These are phyloP conservation scores for Ceratobasidium sp. DNA, from an alignment of 1,284 basidiomycete species.

Conservation along the genomic window DNA sequence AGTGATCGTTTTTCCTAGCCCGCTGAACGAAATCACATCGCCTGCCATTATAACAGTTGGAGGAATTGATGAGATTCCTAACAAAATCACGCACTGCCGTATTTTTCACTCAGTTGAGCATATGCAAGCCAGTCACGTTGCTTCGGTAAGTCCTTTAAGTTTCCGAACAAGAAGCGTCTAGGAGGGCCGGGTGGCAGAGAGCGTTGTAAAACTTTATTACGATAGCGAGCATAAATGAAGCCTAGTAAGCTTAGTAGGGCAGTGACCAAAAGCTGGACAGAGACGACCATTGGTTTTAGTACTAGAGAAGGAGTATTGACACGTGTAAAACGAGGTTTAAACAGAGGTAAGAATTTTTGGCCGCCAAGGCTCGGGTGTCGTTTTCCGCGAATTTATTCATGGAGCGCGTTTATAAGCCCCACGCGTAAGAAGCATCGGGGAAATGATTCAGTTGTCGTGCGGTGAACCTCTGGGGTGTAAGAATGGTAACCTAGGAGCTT, in stretches of 20 bases:
- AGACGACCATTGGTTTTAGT: neutral
- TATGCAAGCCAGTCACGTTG: slow-evolving; percentile 32
- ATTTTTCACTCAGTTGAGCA: slow-evolving; percentile 14
- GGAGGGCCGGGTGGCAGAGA: slow-evolving; percentile 34
- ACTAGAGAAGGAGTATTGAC: neutral
- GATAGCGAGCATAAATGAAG: neutral
- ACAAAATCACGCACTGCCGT: neutral
- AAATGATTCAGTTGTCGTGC: neutral
- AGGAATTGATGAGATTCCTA: neutral
- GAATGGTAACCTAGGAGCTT: no score
- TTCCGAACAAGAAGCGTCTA: slow-evolving; percentile 24
- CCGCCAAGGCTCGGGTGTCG: neutral
- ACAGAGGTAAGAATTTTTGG: neutral
- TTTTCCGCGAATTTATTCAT: neutral
- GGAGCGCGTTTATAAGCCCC: neutral
- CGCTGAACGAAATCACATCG: slow-evolving; percentile 65
- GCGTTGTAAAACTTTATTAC: neutral
- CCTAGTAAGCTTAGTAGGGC: neutral
- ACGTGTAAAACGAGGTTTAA: neutral
- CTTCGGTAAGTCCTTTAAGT: slow-evolving; percentile 22
- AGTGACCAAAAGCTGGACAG: neutral
- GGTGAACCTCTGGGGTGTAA: no score
- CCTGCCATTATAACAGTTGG: neutral
- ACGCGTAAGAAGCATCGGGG: neutral
- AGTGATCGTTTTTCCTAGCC: slow-evolving; percentile 65